phyloP scores from a whole-genome alignment of 108 stramenopile species.

The Nannochloropsis oceanica region DNA sequence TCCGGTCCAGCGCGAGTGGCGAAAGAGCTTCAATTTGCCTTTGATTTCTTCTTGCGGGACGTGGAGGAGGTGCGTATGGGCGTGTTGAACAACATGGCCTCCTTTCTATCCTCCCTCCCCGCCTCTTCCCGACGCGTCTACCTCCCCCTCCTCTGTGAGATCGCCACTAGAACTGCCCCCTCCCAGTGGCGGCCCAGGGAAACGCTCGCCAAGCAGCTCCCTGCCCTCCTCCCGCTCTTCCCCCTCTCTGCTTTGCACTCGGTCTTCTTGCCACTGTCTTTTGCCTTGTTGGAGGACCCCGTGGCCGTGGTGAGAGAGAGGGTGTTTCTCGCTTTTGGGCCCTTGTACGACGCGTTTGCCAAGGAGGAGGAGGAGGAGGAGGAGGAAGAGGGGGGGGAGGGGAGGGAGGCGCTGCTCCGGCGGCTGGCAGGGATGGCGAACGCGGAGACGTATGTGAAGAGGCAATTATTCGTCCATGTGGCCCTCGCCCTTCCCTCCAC shows the following conservation, averaged over 20 bases:
- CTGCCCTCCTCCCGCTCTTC: conserved; percentile 17
- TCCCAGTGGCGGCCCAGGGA: conserved; percentile 88
- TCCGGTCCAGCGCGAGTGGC: neutral
- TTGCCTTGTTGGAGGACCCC: conserved; percentile 16
- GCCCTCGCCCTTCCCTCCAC: neutral
- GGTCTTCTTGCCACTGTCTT: conserved; percentile 5
- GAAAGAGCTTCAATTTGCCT: conserved; percentile 56
- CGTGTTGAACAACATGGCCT: conserved; percentile 34
- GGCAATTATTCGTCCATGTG: neutral
- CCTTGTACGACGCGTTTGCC: neutral
- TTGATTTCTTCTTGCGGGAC: conserved; percentile 73
- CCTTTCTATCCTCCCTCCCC: neutral
- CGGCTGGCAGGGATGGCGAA: neutral
- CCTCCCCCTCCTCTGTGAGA: conserved; percentile 13
- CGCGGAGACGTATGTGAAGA: neutral
- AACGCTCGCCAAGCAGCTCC: conserved; percentile 61
- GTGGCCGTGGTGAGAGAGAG: conserved; percentile 9
- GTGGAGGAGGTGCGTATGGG: conserved; percentile 82
- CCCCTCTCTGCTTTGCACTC: conserved; percentile 1
- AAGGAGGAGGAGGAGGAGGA: neutral
- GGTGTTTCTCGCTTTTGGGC: neutral
- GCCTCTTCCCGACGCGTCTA: neutral
- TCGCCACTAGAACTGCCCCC: conserved; percentile 30
- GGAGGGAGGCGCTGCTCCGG: neutral
- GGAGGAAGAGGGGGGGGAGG: neutral